Evolutionary conservation across 768 basidiomycete genomes (phyloP).

Genomic region (Leccinum sublutescens): DNA sequence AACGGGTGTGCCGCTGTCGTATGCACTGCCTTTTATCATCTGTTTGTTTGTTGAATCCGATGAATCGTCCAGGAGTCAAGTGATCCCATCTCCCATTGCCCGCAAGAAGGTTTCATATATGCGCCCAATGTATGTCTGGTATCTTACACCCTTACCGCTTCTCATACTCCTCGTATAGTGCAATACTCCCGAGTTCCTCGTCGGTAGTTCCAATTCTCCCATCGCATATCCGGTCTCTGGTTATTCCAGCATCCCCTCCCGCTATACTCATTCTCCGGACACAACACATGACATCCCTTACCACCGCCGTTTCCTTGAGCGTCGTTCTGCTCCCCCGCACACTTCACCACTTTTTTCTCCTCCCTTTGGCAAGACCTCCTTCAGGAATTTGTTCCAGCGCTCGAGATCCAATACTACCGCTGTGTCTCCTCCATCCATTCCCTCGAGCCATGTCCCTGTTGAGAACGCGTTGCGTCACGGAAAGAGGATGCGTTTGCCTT

Average conservation of each 20-base stretch:
- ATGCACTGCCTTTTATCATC: conserved; percentile 3
- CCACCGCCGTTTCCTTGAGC: conserved; percentile 10
- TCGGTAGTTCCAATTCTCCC: conserved; percentile 31
- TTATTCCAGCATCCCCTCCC: conserved; percentile 28
- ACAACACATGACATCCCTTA: conserved; percentile 7
- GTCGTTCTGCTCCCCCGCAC: conserved; percentile 20
- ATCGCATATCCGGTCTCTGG: conserved; percentile 31
- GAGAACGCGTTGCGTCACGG: conserved; percentile 25
- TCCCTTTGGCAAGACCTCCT: conserved; percentile 16
- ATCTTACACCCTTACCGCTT: not conserved
- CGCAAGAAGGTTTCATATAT: conserved; percentile 29
- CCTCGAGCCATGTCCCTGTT: conserved; percentile 19
- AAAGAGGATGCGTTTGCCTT: conserved; percentile 31
- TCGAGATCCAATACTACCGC: conserved; percentile 26
- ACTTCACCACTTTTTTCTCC: conserved; percentile 16
- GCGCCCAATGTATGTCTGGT: conserved; percentile 21
- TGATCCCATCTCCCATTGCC: not conserved
- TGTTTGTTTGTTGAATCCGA: not conserved
- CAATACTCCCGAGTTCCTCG: conserved; percentile 32
- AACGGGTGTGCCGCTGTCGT: conserved; percentile 11
- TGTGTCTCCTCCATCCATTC: conserved; percentile 11
- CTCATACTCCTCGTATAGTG: conserved; percentile 10
- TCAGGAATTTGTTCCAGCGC: conserved; percentile 29
- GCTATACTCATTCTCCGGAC: not conserved
- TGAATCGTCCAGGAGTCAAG: conserved; percentile 13